Evolutionary conservation across 2,329 filamentous ascomycete genomes (phyloP).

Genomic region (Pleurostoma richardsiae): DNA sequence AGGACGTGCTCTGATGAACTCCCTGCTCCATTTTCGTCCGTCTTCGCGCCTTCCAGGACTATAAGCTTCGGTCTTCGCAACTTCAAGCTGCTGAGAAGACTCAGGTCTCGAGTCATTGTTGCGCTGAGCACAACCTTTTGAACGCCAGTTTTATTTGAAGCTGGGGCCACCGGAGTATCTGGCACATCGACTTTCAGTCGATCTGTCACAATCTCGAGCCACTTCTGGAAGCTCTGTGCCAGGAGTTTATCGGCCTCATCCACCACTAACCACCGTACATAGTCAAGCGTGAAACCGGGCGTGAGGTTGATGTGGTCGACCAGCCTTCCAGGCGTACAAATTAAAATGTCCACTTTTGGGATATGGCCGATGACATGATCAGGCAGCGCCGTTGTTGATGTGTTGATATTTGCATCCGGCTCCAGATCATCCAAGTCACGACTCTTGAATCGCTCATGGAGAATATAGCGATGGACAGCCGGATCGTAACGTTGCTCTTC

Average conservation of each 20-base stretch:
- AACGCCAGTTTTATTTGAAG: constrained; percentile 49
- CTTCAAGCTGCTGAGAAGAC: constrained; percentile 68
- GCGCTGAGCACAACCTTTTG: constrained; percentile 86
- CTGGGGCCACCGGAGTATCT: constrained; percentile 47
- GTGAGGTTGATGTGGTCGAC: constrained; percentile 88
- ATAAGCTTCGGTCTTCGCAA: constrained; percentile 72
- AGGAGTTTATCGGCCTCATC: constrained; percentile 93
- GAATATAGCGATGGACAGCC: constrained; percentile 38
- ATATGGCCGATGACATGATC: constrained; percentile 60
- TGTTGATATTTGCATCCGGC: constrained; percentile 30
- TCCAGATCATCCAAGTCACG: constrained; percentile 38
- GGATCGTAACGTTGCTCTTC: constrained; percentile 59
- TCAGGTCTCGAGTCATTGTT: constrained; percentile 84
- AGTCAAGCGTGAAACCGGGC: constrained; percentile 71
- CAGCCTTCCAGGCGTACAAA: constrained; percentile 86
- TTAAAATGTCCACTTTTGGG: constrained; percentile 79
- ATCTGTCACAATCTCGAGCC: constrained; percentile 70
- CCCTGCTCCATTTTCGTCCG: constrained; percentile 28
- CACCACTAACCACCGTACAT: constrained; percentile 82
- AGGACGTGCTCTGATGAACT: constrained; percentile 37
- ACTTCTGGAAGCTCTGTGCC: constrained; percentile 88
- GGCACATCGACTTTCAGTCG: constrained; percentile 43
- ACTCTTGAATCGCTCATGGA: constrained; percentile 22
- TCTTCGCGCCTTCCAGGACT: constrained; percentile 56
- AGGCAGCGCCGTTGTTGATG: constrained; percentile 34